Evolutionary conservation across 352 stramenopile genomes (phyloP).

Genomic region (Phytopythium delawarense): DNA sequence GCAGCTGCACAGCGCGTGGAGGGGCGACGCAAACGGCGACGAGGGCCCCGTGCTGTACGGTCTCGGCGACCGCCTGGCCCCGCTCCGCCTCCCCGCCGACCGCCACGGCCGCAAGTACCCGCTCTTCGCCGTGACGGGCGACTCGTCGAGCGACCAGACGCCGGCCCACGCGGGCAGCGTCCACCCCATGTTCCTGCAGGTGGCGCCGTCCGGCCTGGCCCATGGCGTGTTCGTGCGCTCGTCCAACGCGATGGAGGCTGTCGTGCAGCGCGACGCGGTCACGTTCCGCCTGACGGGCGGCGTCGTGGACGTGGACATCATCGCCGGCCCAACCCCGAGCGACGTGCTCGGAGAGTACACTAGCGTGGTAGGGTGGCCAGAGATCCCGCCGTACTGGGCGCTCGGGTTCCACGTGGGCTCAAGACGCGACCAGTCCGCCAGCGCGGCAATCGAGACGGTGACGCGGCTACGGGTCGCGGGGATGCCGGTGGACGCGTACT

Average conservation of each 20-base stretch:
- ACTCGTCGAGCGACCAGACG: slow-evolving; percentile 17
- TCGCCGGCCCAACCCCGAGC: slow-evolving; percentile 47
- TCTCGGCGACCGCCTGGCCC: slow-evolving; percentile 60
- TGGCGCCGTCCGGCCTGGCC: slow-evolving; percentile 33
- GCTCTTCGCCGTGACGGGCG: slow-evolving; percentile 44
- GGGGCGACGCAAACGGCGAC: slow-evolving; percentile 8
- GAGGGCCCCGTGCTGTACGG: slow-evolving; percentile 57
- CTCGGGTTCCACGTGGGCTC: slow-evolving; percentile 80
- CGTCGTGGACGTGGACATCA: slow-evolving; percentile 80
- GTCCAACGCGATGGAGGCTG: slow-evolving; percentile 86
- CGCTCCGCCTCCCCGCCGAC: slow-evolving; percentile 34
- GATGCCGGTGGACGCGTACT: slow-evolving; percentile 76
- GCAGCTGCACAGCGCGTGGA: slow-evolving; percentile 17
- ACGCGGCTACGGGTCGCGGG: slow-evolving; percentile 28
- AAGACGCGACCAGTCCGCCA: slow-evolving; percentile 20
- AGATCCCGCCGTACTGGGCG: slow-evolving; percentile 82
- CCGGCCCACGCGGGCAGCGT: slow-evolving; percentile 21
- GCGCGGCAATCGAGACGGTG: slow-evolving; percentile 31
- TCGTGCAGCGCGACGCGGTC: slow-evolving; percentile 50
- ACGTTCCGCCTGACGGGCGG: slow-evolving; percentile 80
- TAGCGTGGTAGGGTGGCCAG: slow-evolving; percentile 59
- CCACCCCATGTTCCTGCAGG: slow-evolving; percentile 75
- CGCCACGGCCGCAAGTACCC: slow-evolving; percentile 56
- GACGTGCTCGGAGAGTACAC: slow-evolving; percentile 78
- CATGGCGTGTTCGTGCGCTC: slow-evolving; percentile 80